A percentile compares a stretch with the other conserved stretches of the same genome.
Evolutionary conservation across 345 rosid species (phyloP).

Genomic region (Ceriops zippeliana): DNA sequence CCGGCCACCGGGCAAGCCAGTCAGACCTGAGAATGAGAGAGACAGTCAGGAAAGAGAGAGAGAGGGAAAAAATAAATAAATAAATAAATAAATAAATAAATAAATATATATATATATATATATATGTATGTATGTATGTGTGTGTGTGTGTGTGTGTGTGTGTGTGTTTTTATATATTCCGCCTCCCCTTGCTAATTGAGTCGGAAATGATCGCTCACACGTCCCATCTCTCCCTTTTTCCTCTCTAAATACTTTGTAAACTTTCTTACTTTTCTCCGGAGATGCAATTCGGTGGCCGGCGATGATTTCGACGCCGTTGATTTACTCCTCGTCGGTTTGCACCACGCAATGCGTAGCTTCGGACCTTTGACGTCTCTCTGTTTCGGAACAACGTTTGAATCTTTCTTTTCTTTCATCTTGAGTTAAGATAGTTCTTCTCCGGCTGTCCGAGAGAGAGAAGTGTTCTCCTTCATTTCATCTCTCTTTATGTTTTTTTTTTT

Average conservation of each 20-base stretch:
- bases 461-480: neutral
- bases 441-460: neutral
- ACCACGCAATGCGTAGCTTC: neutral
- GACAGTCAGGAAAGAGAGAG: no score
- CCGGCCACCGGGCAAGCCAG: slow-evolving; percentile 32
- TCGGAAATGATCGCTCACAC: slow-evolving; percentile 43
- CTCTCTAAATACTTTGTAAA: neutral
- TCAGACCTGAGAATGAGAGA: neutral
- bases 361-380: neutral
- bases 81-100: no score
- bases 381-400: neutral
- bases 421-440: neutral
- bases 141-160: slow-evolving; percentile 2
- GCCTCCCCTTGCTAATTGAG: slow-evolving; percentile 25
- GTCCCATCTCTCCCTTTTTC: slow-evolving; percentile 28
- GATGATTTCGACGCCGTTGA: slow-evolving; percentile 23
- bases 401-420: neutral
- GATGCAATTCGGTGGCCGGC: slow-evolving; percentile 24
- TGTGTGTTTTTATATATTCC: slow-evolving; percentile 27
- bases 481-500: slow-evolving; percentile 3
- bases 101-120: no score
- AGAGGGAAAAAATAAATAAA: no score
- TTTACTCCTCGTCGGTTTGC: slow-evolving; percentile 1
- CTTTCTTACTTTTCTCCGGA: neutral
- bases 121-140: no score